Percentiles rank a stretch among this genome's conserved stretches.
phyloP scores from a whole-genome alignment of 257 asterid genomes.

The Penstemon newberryi region DNA sequence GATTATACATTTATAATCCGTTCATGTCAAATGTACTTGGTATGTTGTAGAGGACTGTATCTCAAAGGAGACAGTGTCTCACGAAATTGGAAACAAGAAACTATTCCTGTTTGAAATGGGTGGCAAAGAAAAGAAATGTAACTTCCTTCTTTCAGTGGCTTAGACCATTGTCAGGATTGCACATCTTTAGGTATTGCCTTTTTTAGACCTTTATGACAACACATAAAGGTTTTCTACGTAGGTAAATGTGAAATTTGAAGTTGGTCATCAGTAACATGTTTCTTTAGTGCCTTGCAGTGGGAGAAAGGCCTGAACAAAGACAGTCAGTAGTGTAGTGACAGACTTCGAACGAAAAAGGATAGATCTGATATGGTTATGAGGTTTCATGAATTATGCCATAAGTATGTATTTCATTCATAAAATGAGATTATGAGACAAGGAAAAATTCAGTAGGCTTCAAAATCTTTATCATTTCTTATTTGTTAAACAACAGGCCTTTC shows the following conservation, averaged over 20 bases:
- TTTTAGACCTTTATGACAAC: not conserved
- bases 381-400: not conserved
- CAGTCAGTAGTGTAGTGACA: not conserved
- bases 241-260: not conserved
- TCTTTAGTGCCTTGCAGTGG: not conserved
- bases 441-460: not conserved
- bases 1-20: not conserved
- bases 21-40: not conserved
- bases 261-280: not conserved
- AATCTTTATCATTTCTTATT: not conserved
- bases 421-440: not conserved
- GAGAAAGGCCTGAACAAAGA: not conserved
- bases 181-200: not conserved
- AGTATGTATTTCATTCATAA: not conserved
- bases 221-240: not conserved
- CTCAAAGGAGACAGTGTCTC: not conserved
- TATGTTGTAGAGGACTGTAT: not conserved
- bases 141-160: not conserved
- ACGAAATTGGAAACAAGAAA: not conserved
- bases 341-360: slow-evolving; percentile 7
- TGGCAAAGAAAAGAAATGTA: not conserved
- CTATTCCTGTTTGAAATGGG: not conserved
- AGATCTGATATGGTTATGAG: not conserved
- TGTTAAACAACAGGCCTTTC: not conserved
- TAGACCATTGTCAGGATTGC: not conserved